Evolutionary conservation across 305 asterid species (phyloP).

Genomic region (Fraxinus angustifolia): DNA sequence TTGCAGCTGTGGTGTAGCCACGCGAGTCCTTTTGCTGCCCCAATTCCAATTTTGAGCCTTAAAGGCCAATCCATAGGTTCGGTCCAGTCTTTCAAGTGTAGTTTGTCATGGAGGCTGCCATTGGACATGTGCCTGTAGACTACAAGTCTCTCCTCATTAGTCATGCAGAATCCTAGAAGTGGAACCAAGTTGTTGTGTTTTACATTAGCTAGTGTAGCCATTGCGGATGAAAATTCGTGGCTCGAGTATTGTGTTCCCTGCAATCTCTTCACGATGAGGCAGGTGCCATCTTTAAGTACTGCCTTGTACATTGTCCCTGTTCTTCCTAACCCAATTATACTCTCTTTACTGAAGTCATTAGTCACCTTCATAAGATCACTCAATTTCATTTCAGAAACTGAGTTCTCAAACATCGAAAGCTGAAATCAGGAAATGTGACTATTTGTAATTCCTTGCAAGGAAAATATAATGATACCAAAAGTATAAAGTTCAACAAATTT

Average conservation of each 20-base stretch:
- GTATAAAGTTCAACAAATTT: background rate
- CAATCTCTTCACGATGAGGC: conserved; percentile 72
- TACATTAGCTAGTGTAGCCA: conserved; percentile 67
- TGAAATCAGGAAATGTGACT: conserved; percentile 34
- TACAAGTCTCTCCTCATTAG: conserved; percentile 66
- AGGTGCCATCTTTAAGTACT: conserved; percentile 63
- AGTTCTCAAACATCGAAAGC: conserved; percentile 81
- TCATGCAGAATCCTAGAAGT: conserved; percentile 65
- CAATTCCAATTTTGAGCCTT: conserved; percentile 63
- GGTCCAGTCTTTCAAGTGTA: conserved; percentile 44
- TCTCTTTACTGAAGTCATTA: conserved; percentile 59
- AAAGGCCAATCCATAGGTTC: conserved; percentile 60
- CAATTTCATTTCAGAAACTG: conserved; percentile 75
- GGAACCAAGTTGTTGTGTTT: conserved; percentile 81
- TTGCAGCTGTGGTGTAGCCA: conserved; percentile 88
- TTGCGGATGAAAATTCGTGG: conserved; percentile 62
- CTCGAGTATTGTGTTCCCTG: conserved; percentile 74
- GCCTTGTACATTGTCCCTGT: conserved; percentile 80
- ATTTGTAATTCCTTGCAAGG: background rate
- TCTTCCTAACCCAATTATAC: conserved; percentile 70
- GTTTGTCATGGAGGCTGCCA: conserved; percentile 63
- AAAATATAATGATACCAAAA: background rate
- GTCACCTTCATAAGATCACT: conserved; percentile 91
- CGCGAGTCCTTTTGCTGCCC: conserved; percentile 78
- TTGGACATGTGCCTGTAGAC: conserved; percentile 69